Base-by-base conservation (phyloP, 495 filamentous ascomycete genomes). In the Tetracladium setigerum region DNA sequence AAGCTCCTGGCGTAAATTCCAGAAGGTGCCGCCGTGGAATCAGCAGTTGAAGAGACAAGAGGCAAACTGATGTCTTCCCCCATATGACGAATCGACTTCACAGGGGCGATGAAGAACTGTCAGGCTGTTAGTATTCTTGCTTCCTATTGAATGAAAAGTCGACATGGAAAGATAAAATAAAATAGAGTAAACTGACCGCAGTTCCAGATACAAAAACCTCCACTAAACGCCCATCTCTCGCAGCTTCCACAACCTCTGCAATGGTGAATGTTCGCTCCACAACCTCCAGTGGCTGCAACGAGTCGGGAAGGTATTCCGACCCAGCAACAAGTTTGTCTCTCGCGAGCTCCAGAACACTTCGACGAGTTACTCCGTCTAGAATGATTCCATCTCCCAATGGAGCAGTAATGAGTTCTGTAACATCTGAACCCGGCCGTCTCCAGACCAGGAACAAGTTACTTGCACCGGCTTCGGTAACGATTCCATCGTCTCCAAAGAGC, bases 391-490 rank as follows among this genome's bases (percentile, higher is more conserved):
- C 82, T 36, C 81, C 82, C 43, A 95, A 62, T 1, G 84, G 81
- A 41, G 88, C 84, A 12, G 88, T 95, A 34, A 94, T 69, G 22
- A 95, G 72, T 71, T 94, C 73, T 41, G 76, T 54, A n/a, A n/a
- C n/a, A n/a, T n/a, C n/a, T n/a, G n/a, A n/a, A n/a, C n/a, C 92
- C 73, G 40, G 76, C 59, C 71, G 74, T 50, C 76, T 73, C 83
- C 84, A 86, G 22, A 92, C 68, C 12, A 92, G 72, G 63, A 95
- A 91, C 68, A 95, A 92, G 63, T 94, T 94, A 48, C 75, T 82
- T n/a, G 86, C 87, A 14, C 88, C 88, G 0, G 87, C 88, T 68
- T 95, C 88, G 7, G 88, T 95, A 36, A 91, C 84, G 56, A 78
- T 74, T 12, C 78, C 74, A 33, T 87, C 68, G 39, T 73, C 65